Conservation (phyloP, 140 eudicot species). For the Bidens hawaiensis region DNA sequence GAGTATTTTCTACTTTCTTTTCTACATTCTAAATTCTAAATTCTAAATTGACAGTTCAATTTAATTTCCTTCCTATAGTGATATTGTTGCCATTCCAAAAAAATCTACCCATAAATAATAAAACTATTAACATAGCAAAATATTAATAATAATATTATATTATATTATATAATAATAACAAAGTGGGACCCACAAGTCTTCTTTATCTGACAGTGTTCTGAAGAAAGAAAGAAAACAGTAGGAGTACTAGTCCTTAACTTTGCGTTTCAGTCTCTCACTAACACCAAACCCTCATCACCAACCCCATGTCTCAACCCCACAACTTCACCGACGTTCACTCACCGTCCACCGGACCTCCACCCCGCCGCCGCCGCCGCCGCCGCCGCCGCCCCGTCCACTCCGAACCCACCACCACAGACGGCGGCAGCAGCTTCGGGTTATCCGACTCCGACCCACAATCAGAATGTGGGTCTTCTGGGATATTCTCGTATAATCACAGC, state of each 20-base stretch:
- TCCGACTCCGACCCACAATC: conserved; percentile 40
- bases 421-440: conserved; percentile 41
- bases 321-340: conserved; percentile 1
- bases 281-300: not conserved
- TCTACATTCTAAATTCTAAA: no score
- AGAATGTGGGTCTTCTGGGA: conserved; percentile 39
- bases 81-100: no score
- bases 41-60: no score
- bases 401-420: conserved; percentile 24
- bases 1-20: no score
- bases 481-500: conserved; percentile 23
- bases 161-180: not conserved
- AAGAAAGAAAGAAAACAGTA: conserved; percentile 23
- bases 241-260: conserved; percentile 2
- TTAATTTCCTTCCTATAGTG: no score
- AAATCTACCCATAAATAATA: no score
- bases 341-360: conserved; percentile 10
- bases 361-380: conserved; percentile 38
- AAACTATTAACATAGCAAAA: no score
- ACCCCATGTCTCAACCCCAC: conserved; percentile 21
- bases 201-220: conserved; percentile 29
- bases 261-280: not conserved
- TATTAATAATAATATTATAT: not conserved
- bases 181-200: conserved; percentile 24
- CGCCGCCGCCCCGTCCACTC: conserved; percentile 26